A percentile compares a stretch with the other conserved stretches of the same genome.
phyloP scores from a whole-genome alignment of 805 yeast species.

The Ogataea ganodermae region DNA sequence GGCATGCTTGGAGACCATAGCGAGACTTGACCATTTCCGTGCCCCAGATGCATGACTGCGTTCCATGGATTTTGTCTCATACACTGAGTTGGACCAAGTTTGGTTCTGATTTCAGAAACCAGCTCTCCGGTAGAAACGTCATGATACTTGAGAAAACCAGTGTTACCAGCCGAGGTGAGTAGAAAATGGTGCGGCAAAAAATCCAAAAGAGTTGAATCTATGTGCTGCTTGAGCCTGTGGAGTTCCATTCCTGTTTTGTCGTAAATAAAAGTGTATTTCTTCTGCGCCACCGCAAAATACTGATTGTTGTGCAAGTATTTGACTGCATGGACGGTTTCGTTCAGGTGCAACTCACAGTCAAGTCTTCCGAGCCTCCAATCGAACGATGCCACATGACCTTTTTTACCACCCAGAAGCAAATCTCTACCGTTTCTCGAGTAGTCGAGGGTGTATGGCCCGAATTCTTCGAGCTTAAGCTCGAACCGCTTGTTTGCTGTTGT shows the following conservation, averaged over 20 bases:
- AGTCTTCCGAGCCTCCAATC: slow-evolving; percentile 91
- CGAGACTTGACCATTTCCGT: slow-evolving; percentile 87
- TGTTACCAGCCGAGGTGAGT: slow-evolving; percentile 83
- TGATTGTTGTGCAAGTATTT: slow-evolving; percentile 91
- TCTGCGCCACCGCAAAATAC: slow-evolving; percentile 95
- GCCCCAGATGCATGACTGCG: slow-evolving; percentile 93
- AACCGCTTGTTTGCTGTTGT: slow-evolving; percentile 75
- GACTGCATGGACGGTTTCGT: slow-evolving; percentile 89
- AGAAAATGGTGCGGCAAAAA: slow-evolving; percentile 92
- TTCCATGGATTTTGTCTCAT: slow-evolving; percentile 94
- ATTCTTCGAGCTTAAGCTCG: slow-evolving; percentile 68
- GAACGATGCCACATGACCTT: slow-evolving; percentile 94
- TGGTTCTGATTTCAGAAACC: slow-evolving; percentile 82
- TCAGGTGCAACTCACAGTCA: slow-evolving; percentile 78
- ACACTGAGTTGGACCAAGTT: slow-evolving; percentile 85
- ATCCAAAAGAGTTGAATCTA: slow-evolving; percentile 80
- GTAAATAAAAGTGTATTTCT: slow-evolving; percentile 88
- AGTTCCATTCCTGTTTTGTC: slow-evolving; percentile 90
- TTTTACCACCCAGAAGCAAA: slow-evolving; percentile 79
- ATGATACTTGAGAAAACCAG: slow-evolving; percentile 88
- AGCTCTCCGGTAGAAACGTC: slow-evolving; percentile 92
- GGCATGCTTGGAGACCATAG: slow-evolving; percentile 92
- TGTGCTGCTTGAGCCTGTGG: slow-evolving; percentile 87
- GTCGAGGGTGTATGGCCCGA: slow-evolving; percentile 84
- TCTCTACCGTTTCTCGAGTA: slow-evolving; percentile 88